Percentiles rank a stretch among this genome's conserved stretches.
Conservation (phyloP, 2,329 filamentous ascomycete species). For the Pestalotiopsis sp. region DNA sequence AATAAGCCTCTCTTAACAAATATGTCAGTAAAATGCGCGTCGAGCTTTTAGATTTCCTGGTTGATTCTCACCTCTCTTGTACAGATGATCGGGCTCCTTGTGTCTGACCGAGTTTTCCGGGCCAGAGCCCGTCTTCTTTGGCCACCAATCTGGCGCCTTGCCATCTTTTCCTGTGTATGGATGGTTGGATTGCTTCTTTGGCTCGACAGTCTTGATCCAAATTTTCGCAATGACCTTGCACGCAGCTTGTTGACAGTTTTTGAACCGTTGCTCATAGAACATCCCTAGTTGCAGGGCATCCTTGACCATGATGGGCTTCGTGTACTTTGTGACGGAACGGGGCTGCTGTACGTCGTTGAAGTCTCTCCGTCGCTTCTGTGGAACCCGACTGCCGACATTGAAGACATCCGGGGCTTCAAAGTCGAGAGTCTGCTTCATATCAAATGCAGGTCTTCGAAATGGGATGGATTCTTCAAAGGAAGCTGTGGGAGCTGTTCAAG, state of each 20-base stretch:
- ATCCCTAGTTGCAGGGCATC: constrained; percentile 56
- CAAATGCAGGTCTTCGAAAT: neutral
- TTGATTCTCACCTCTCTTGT: constrained; percentile 59
- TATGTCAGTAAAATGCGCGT: constrained; percentile 9
- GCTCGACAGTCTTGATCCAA: constrained; percentile 75
- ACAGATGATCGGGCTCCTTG: constrained; percentile 74
- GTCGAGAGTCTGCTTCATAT: constrained; percentile 15
- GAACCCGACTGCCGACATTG: constrained; percentile 24
- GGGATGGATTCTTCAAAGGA: constrained; percentile 2
- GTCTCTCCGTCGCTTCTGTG: constrained; percentile 41
- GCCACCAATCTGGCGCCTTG: constrained; percentile 70
- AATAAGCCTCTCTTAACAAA: constrained; percentile 55
- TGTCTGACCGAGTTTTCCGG: constrained; percentile 62
- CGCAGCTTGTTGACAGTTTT: constrained; percentile 69
- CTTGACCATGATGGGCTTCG: constrained; percentile 51
- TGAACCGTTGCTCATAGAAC: constrained; percentile 65
- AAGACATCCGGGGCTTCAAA: constrained; percentile 31
- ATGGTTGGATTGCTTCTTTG: constrained; percentile 75
- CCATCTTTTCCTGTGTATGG: constrained; percentile 70
- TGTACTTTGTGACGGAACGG: constrained; percentile 37
- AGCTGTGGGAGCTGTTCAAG: neutral
- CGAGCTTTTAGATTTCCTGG: neutral
- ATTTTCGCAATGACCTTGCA: constrained; percentile 75
- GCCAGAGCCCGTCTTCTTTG: constrained; percentile 53
- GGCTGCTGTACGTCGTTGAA: constrained; percentile 41